A percentile compares a stretch with the other conserved stretches of the same genome.
Conservation (phyloP, 2,329 filamentous ascomycete species). For the Penicillium concentricum region DNA sequence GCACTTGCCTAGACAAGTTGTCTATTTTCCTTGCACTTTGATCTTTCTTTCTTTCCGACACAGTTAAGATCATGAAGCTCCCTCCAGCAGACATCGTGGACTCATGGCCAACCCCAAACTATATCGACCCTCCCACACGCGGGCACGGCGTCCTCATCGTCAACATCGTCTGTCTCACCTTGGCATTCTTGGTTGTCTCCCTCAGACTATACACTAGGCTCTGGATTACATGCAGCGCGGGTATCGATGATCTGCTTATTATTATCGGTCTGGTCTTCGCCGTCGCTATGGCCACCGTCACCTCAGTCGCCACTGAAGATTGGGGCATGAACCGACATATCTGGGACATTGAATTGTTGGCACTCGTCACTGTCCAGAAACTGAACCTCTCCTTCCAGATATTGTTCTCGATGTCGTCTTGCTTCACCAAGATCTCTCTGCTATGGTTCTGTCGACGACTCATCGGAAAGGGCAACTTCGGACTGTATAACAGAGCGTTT, state of each 20-base stretch:
- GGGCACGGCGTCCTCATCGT: slow-evolving; percentile 46
- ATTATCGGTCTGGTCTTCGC: slow-evolving; percentile 44
- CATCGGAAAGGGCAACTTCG: slow-evolving; percentile 30
- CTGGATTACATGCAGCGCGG: slow-evolving; percentile 46
- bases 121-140: slow-evolving; percentile 46
- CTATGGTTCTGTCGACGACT: slow-evolving; percentile 39
- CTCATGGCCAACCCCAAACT: slow-evolving; percentile 51
- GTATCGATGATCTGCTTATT: slow-evolving; percentile 50
- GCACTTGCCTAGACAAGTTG: neutral
- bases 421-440: slow-evolving; percentile 41
- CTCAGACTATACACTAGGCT: slow-evolving; percentile 51
- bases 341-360: slow-evolving; percentile 40
- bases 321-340: slow-evolving; percentile 43
- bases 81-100: slow-evolving; percentile 44
- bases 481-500: slow-evolving; percentile 26
- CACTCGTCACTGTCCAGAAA: slow-evolving; percentile 34
- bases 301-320: slow-evolving; percentile 32
- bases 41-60: neutral
- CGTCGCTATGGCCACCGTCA: slow-evolving; percentile 36
- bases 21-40: neutral
- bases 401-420: slow-evolving; percentile 36
- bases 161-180: slow-evolving; percentile 39
- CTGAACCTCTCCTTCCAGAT: slow-evolving; percentile 39
- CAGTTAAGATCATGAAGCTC: slow-evolving; percentile 32
- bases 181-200: slow-evolving; percentile 43